Conservation (phyloP, 1,139 yeast genomes). For the Yamadazyma spencermartinsiae region DNA sequence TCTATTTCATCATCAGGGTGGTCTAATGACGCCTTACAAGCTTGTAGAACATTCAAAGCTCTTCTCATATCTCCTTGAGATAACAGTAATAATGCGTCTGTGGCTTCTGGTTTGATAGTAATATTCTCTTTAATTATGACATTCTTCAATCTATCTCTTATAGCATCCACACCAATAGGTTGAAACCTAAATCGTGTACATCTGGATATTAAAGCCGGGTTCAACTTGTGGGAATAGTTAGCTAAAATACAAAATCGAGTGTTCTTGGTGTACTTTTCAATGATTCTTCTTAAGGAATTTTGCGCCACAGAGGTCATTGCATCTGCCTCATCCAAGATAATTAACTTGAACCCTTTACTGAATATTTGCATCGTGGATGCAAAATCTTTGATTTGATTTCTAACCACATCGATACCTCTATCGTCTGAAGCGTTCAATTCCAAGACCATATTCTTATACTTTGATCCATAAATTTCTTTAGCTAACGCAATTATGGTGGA, state of each 20-base stretch:
- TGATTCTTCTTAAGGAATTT: conserved; percentile 86
- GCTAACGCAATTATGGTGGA: conserved; percentile 92
- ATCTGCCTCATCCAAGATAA: conserved; percentile 96
- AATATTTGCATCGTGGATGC: conserved; percentile 93
- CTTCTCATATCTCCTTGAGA: conserved; percentile 96
- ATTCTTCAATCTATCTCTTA: conserved; percentile 61
- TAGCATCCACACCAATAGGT: conserved; percentile 71
- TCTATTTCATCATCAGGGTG: conserved; percentile 53
- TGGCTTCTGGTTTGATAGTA: conserved; percentile 58
- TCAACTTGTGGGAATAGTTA: conserved; percentile 91
- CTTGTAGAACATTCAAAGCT: conserved; percentile 90
- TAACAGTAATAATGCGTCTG: conserved; percentile 62
- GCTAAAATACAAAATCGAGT: conserved; percentile 96
- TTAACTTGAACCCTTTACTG: conserved; percentile 75
- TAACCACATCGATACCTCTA: conserved; percentile 82
- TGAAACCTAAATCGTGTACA: conserved; percentile 94
- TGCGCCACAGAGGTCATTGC: conserved; percentile 97
- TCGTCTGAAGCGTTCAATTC: conserved; percentile 84
- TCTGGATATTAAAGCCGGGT: conserved; percentile 91
- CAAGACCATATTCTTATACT: conserved; percentile 83
- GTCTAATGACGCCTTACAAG: conserved; percentile 79
- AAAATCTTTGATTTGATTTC: conserved; percentile 81
- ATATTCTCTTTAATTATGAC: conserved; percentile 73
- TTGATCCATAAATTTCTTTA: conserved; percentile 83
- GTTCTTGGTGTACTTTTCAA: conserved; percentile 92